Base-by-base conservation (phyloP, 106 monocot genomes). In the Agapanthus africanus region DNA sequence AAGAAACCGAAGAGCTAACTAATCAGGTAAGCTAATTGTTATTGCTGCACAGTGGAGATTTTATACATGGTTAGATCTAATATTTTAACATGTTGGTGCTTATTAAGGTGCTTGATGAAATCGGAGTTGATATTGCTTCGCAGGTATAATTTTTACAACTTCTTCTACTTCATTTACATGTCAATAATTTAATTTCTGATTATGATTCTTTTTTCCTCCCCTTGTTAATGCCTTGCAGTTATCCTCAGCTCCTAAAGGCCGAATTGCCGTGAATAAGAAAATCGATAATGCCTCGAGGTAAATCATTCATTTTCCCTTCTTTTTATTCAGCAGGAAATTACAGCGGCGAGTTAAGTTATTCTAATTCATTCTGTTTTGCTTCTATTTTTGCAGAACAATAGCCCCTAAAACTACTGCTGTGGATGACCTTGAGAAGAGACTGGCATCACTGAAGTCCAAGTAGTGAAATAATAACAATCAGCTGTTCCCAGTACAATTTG, bases 241-340 rank as follows among this genome's bases (percentile, higher is more conserved):
- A 52, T 95, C 95, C 36, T 88, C 86, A 52, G 95, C 95, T 74
- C 95, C 91, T 47, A 95, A 95, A 79, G 95, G 91, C 27, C 86
- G 91, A 1, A 80, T 95, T 78, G 86, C 77, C 64, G 63, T 78
- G 40, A 76, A 70, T 47, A 88, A 69, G 74, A 88, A 78, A 75
- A 81, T 85, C 26, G 94, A 91, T n/a, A 91, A 74, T 60, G 70
- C 44, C 73, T 40, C 76, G 64, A 81, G 85, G 88, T 85, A 77
- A n/a, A n/a, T n/a, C n/a, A n/a, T n/a, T n/a, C 40, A 19, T 30
- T 57, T 66, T 40, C 13, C 4, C 37, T 71, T 54, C 37, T 59
- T 4, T n/a, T n/a, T n/a, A n/a, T n/a, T n/a, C n/a, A n/a, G n/a
- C n/a, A n/a, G n/a, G n/a, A n/a, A n/a, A n/a, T n/a, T n/a, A n/a